Evolutionary conservation across 2,329 filamentous ascomycete genomes (phyloP), one percentile per base, ranked within the genome.

Genomic region (Helminthosporium solani): DNA sequence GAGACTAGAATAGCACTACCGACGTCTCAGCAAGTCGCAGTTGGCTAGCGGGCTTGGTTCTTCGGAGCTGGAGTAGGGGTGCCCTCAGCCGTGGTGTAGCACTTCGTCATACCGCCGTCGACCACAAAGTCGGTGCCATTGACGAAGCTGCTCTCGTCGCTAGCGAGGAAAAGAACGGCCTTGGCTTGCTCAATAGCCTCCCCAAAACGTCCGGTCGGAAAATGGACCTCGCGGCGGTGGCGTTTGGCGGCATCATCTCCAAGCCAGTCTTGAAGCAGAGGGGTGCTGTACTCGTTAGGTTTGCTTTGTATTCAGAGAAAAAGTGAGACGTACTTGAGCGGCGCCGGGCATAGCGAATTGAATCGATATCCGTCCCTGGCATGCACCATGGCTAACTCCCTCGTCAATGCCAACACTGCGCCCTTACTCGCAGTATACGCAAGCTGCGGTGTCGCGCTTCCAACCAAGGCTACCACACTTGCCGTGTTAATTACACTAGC

Each of bases 381-480:
- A 72, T 96, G 91, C 16, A 95, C 88, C 73, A 96, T 92, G 50
- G 91, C 89, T 53, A 96, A 75, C 71, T 96, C 91, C 50, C 91
- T 82, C 28, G 91, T 96, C 75, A 96, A 78, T 7, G 91, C 91
- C 20, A 96, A 76, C 1, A 96, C 91, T 3, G 91, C 91, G 48
- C 91, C 91, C 78, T 96, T 96, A 74, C 86, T 91, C 12, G 91
- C 90, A 1, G 91, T 96, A 75, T 96, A 96, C 28, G 91, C 91
- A 47, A 95, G 78, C 75, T 96, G 90, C 0, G 90, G 89, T 1
- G 90, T 94, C 20, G 90, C 90, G 49, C 87, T 86, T 39, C 90
- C 90, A 42, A 95, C 87, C 42, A 95, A 79, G 2, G 90, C 90
- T 37, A 96, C 90, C 39, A 95, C 87, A 37, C 86, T 91, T 20